phyloP scores from a whole-genome alignment of 2,329 filamentous ascomycete species.

The Sclerotinia nivalis region DNA sequence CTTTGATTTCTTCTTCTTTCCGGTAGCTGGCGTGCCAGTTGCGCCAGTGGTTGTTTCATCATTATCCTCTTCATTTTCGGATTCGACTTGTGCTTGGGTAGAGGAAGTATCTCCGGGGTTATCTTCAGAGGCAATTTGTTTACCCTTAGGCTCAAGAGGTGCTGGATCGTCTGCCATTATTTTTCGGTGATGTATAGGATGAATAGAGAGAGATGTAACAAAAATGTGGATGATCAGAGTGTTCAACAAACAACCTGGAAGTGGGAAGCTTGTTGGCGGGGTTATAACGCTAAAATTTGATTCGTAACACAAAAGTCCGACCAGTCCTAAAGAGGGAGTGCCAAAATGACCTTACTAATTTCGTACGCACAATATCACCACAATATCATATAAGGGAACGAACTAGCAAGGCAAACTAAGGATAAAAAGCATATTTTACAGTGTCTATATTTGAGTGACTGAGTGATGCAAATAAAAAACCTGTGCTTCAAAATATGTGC shows the following conservation, averaged over 20 bases:
- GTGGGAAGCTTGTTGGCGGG: constrained; percentile 19
- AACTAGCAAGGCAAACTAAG: neutral
- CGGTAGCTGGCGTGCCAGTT: constrained; percentile 37
- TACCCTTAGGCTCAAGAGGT: constrained; percentile 53
- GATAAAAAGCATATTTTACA: neutral
- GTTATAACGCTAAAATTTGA: constrained; percentile 14
- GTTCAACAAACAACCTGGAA: neutral
- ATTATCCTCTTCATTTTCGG: constrained; percentile 50
- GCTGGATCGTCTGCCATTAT: constrained; percentile 63
- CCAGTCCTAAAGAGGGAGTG: neutral
- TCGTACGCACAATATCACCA: neutral
- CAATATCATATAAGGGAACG: neutral
- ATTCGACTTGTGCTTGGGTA: constrained; percentile 45
- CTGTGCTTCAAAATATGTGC: neutral
- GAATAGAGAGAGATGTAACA: neutral
- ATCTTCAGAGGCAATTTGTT: constrained; percentile 44
- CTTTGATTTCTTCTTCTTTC: constrained; percentile 65
- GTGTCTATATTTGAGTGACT: neutral
- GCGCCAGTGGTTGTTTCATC: constrained; percentile 34
- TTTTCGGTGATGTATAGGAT: constrained; percentile 1
- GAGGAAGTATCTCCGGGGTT: constrained; percentile 25
- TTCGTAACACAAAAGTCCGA: neutral
- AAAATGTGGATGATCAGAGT: neutral
- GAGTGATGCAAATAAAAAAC: neutral
- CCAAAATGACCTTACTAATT: neutral